Evolutionary conservation across 768 basidiomycete genomes (phyloP), one percentile per base, ranked within the genome.

Genomic region (Boletus sp.): DNA sequence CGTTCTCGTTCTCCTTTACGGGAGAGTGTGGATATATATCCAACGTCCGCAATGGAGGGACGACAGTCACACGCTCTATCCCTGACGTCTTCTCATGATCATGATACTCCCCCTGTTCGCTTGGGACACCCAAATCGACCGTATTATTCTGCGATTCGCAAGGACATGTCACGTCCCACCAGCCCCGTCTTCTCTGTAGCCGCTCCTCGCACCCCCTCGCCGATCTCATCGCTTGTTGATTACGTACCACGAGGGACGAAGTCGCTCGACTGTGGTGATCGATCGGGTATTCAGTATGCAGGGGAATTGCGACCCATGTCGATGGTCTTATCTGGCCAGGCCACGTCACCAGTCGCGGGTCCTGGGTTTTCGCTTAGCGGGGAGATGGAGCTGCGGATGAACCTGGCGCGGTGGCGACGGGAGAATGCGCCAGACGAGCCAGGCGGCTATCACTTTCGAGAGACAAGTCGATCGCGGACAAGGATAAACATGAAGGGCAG

Each of bases 371-470:
- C 83, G 51, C 70, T 84, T 59, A 84, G 81, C 50, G 83, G 83
- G 11, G 80, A 83, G 67, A 80, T 78, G 50, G 83, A 84, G 63
- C 57, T 83, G 68, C 72, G 77, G 58, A 83, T 83, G 80, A 76
- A 78, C 1, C 65, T 83, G 34, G 81, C 81, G 9, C 66, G 67
- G 56, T 68, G 72, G 62, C 62, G 66, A 49, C 64, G 49, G 43
- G 68, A 69, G 43, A 55, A 72, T 39, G 65, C 66, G 23, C 69
- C 65, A 2, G 58, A 67, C 49, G 63, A 67, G 41, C 69, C 70
- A 1, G 67, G 70, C 33, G 63, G 57, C 11, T 72, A 69, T 50
- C 65, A 57, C 10, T 72, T 72, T 58, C 56, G 56, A 27, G 70
- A 71, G 54, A 70, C 47, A 52, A 48, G 47, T 34, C 59, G 54